Conservation (phyloP, 2,329 filamentous ascomycete genomes). For the Stemphylium beticola region DNA sequence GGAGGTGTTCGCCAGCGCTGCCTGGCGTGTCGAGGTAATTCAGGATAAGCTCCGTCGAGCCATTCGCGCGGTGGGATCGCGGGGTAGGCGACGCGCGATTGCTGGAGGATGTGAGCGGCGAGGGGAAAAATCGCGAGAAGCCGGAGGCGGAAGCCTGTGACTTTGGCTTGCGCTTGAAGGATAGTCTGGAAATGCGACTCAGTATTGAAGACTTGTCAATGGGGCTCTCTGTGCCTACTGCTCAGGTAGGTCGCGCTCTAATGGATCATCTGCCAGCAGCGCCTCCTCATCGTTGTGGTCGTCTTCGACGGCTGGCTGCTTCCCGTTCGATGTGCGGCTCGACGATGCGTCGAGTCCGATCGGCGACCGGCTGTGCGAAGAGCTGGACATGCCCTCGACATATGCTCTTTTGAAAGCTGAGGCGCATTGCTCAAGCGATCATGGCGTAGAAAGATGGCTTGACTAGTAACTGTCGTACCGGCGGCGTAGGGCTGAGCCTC, state of each 20-base stretch:
- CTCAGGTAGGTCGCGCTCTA: constrained; percentile 58
- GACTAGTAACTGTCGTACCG: not conserved
- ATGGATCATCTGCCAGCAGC: constrained; percentile 63
- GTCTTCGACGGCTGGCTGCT: constrained; percentile 45
- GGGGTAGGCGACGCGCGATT: constrained; percentile 39
- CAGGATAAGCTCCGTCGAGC: constrained; percentile 50
- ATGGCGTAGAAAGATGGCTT: constrained; percentile 17
- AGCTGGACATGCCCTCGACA: constrained; percentile 49
- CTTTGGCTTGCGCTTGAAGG: constrained; percentile 75
- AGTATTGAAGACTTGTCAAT: not conserved
- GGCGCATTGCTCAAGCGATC: constrained; percentile 38
- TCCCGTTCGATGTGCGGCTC: constrained; percentile 48
- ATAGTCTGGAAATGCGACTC: constrained; percentile 53
- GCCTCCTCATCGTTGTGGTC: constrained; percentile 57
- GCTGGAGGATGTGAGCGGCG: constrained; percentile 41
- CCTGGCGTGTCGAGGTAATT: constrained; percentile 50
- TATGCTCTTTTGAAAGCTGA: constrained; percentile 30
- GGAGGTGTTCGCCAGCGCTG: constrained; percentile 45
- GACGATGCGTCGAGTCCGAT: constrained; percentile 53
- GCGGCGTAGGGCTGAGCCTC: constrained; percentile 23
- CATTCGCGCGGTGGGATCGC: constrained; percentile 30
- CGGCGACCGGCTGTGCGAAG: constrained; percentile 42
- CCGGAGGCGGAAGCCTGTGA: constrained; percentile 48
- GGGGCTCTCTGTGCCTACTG: constrained; percentile 35
- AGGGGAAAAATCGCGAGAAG: constrained; percentile 54